Conservation (phyloP, 768 basidiomycete genomes). For the Russula emetica region DNA sequence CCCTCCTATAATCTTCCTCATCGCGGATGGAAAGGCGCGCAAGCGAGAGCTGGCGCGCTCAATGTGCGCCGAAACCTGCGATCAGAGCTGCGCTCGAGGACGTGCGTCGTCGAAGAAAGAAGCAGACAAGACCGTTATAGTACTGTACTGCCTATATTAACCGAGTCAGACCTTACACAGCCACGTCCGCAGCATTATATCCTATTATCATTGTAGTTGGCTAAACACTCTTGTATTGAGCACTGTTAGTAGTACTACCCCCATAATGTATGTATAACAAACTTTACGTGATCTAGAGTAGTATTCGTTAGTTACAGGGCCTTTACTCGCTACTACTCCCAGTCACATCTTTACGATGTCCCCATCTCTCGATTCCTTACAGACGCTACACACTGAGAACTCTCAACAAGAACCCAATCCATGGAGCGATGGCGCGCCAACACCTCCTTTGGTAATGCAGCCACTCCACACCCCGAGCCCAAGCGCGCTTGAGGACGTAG, state of each 20-base stretch:
- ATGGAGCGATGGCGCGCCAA: conserved; percentile 19
- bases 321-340: not conserved
- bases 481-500: not conserved
- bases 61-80: conserved; percentile 55
- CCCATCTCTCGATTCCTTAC: conserved; percentile 8
- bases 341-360: not conserved
- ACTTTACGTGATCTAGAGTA: conserved; percentile 18
- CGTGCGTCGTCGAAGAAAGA: conserved; percentile 43
- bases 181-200: not conserved
- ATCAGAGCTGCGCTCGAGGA: conserved; percentile 66
- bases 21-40: conserved; percentile 44
- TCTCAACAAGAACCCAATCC: conserved; percentile 9
- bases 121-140: conserved; percentile 2
- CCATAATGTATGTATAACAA: conserved; percentile 9
- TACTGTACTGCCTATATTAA: not conserved
- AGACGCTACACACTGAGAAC: not conserved
- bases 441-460: conserved; percentile 2
- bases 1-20: conserved; percentile 9
- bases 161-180: not conserved
- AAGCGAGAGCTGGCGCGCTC: conserved; percentile 60
- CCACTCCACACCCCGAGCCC: conserved; percentile 11
- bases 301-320: not conserved
- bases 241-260: not conserved
- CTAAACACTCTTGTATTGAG: not conserved
- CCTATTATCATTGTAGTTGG: conserved; percentile 1